Evolutionary conservation across 768 basidiomycete genomes (phyloP).

Genomic region (Gelatoporia subvermispora): DNA sequence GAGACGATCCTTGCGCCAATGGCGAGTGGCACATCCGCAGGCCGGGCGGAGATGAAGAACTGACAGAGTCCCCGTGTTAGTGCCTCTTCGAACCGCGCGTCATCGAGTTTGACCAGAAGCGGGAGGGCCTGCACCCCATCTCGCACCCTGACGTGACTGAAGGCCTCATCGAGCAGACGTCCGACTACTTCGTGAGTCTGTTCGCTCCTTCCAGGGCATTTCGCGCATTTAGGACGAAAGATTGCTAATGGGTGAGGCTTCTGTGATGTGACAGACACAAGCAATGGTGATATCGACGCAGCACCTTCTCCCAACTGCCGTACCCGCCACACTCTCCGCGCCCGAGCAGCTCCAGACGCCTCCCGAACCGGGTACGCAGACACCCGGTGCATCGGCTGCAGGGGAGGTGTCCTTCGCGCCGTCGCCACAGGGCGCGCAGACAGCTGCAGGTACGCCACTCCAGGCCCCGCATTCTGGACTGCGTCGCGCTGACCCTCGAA

Average conservation of each 20-base stretch:
- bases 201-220: slow-evolving; percentile 1
- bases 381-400: slow-evolving; percentile 17
- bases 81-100: slow-evolving; percentile 91
- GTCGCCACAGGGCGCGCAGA: slow-evolving; percentile 6
- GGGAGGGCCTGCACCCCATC: slow-evolving; percentile 41
- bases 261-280: slow-evolving; percentile 51
- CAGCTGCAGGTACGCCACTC: too few relatives aligned
- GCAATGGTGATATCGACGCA: slow-evolving; percentile 91
- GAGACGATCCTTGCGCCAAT: slow-evolving; percentile 93
- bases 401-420: slow-evolving; percentile 5
- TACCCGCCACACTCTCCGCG: slow-evolving; percentile 1
- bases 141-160: slow-evolving; percentile 64
- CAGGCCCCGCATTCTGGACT: neutral
- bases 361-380: slow-evolving; percentile 16
- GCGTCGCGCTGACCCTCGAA: neutral
- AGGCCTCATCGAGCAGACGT: slow-evolving; percentile 50
- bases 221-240: neutral
- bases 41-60: too few relatives aligned
- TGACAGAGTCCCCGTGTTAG: slow-evolving; percentile 46
- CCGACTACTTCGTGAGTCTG: slow-evolving; percentile 40
- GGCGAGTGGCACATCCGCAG: slow-evolving; percentile 48
- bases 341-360: slow-evolving; percentile 7
- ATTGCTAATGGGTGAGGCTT: too few relatives aligned
- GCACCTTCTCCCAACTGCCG: slow-evolving; percentile 49
- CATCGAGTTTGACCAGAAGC: slow-evolving; percentile 83